A percentile compares a stretch with the other conserved stretches of the same genome.
These are phyloP conservation scores for Opeltia flavorubescens DNA, from an alignment of 495 filamentous ascomycete genomes.

Conservation along the genomic window DNA sequence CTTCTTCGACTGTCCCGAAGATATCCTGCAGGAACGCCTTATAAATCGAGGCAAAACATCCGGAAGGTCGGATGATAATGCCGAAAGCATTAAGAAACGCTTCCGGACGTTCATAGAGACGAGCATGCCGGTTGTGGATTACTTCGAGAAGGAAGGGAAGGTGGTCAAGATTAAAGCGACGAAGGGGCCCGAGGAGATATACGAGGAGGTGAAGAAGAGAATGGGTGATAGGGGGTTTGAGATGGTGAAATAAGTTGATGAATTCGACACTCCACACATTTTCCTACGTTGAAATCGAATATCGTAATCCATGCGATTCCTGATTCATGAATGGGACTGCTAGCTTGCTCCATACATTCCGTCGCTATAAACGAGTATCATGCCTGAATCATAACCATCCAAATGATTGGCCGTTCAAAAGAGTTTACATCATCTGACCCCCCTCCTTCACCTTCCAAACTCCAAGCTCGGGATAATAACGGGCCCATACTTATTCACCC, in stretches of 20 bases:
- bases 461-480: constrained; percentile 91
- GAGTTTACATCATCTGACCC: no score
- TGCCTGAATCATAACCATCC: background rate
- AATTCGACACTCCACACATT: no score
- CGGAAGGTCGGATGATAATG: constrained; percentile 84
- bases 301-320: no score
- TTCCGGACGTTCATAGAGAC: constrained; percentile 89
- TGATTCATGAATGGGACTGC: no score
- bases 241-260: constrained; percentile 8
- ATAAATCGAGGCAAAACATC: constrained; percentile 84
- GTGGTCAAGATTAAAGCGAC: constrained; percentile 67
- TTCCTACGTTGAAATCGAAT: no score
- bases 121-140: constrained; percentile 89
- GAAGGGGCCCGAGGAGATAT: constrained; percentile 57
- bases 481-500: constrained; percentile 89
- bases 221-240: constrained; percentile 27
- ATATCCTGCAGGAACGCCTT: constrained; percentile 68
- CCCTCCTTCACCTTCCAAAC: constrained; percentile 42
- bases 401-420: no score
- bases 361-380: no score
- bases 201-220: constrained; percentile 44
- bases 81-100: constrained; percentile 86
- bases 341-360: no score
- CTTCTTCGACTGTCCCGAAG: constrained; percentile 84
- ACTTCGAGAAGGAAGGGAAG: constrained; percentile 60